phyloP scores from a whole-genome alignment of 2,329 filamentous ascomycete genomes.

The Sclerotinia nivalis region DNA sequence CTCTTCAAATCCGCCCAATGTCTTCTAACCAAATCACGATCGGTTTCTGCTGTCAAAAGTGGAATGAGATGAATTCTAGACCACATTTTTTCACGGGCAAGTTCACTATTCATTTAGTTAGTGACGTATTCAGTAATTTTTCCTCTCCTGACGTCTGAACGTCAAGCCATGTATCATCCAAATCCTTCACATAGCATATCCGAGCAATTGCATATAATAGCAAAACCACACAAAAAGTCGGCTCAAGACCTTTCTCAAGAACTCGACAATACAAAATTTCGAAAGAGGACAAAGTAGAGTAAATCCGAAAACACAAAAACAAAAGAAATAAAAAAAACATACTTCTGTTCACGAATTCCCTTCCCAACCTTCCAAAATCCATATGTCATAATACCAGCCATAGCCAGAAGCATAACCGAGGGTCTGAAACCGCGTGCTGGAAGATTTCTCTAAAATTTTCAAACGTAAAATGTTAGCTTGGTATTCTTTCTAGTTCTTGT shows the following conservation, averaged over 20 bases:
- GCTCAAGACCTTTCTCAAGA: too few relatives aligned
- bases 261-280: neutral
- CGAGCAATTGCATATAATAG: neutral
- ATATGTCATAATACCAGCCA: constrained; percentile 78
- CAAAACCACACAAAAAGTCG: neutral
- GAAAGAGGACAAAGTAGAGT: neutral
- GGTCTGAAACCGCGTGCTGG: constrained; percentile 89
- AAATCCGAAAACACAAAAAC: neutral
- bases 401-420: constrained; percentile 71
- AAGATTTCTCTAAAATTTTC: constrained; percentile 73
- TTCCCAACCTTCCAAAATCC: constrained; percentile 85
- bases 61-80: constrained; percentile 92
- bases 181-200: neutral
- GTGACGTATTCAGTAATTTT: neutral
- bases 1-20: constrained; percentile 83
- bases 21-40: constrained; percentile 88
- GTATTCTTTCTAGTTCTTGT: neutral
- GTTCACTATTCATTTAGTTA: constrained; percentile 63
- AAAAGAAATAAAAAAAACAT: neutral
- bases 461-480: neutral
- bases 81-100: constrained; percentile 98
- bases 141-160: neutral
- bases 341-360: constrained; percentile 87
- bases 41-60: constrained; percentile 91
- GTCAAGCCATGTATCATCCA: neutral